Evolutionary conservation across 345 rosid species (phyloP), one percentile per base, ranked within the genome.

Genomic region (Ceriops decandra): DNA sequence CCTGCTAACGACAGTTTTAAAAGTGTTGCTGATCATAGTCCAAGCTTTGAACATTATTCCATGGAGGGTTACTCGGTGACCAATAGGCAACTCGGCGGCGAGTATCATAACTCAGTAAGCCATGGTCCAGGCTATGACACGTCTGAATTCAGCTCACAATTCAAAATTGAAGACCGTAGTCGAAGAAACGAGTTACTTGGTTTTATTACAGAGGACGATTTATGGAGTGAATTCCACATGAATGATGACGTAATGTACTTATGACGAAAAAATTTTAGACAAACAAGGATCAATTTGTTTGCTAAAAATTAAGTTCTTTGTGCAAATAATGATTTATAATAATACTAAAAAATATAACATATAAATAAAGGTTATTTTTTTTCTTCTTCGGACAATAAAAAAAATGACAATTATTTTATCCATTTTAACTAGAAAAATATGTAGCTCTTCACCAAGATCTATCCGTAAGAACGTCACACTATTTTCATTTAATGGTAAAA

Each of bases 111-210:
- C 67, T 80, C 74, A 22, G 57, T 52, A 11, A 65, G 63, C 56
- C 68, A 78, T 52, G 77, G 70, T 16, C 80, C 80, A 8, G 49
- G 70, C 8, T 74, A 74, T n/a, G 85, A 87, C 42, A 67, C 80
- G 66, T 74, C 9, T 2, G 15, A 38, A 38, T 38, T 75, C 58
- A 68, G 72, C 68, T 64, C 89, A 21, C 72, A 75, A 54, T 86
- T 89, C 74, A 78, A 80, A 56, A 82, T 86, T 11, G 83, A 81
- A 69, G 67, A 76, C 59, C 88, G 74, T 49, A 77, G 72, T 68
- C 61, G 80, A 20, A 87, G 83, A 68, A 75, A 63, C 61, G 84
- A 69, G 33, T 81, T 82, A 7, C 42, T 59, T 13, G 78, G 76
- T 67, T 80, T 82, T 30, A 53, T 77, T 46, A 69, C 73, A 0